Conservation (phyloP, 2,329 filamentous ascomycete species). For the Macrophomina pseudophaseolina region DNA sequence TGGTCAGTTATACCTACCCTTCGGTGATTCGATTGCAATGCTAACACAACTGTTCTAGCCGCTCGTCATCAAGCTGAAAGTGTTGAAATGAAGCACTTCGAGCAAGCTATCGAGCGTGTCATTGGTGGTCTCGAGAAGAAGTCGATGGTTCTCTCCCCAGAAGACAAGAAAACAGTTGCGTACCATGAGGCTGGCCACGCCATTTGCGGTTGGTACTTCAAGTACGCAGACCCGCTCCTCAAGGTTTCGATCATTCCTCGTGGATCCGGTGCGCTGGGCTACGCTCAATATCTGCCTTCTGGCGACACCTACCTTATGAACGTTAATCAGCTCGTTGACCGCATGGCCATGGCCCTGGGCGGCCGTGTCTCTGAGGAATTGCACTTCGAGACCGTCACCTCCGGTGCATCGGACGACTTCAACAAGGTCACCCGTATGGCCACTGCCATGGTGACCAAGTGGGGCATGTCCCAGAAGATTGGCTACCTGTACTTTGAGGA, state of each 20-base stretch:
- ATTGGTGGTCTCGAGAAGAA: conserved; percentile 97
- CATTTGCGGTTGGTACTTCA: conserved; percentile 97
- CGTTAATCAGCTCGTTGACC: conserved; percentile 94
- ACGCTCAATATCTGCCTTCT: conserved; percentile 94
- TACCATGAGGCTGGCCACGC: conserved; percentile 99
- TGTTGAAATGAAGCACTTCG: conserved; percentile 89
- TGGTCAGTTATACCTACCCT: conserved; percentile 62
- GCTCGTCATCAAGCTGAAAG: conserved; percentile 80
- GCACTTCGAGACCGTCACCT: conserved; percentile 95
- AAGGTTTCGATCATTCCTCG: conserved; percentile 99
- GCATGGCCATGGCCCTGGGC: conserved; percentile 99
- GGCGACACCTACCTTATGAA: conserved; percentile 96
- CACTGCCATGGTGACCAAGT: conserved; percentile 98
- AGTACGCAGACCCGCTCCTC: conserved; percentile 92
- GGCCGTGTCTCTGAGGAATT: conserved; percentile 95
- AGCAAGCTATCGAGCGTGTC: conserved; percentile 96
- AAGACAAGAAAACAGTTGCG: conserved; percentile 94
- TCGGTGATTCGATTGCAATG: conserved; percentile 19
- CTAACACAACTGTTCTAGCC: conserved; percentile 65
- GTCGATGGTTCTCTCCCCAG: conserved; percentile 87
- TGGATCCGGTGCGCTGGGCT: conserved; percentile 89
- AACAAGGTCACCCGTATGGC: conserved; percentile 97
- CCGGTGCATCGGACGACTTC: conserved; percentile 94
- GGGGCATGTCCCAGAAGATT: conserved; percentile 96
- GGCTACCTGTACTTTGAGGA: conserved; percentile 90